Evolutionary conservation across 1,139 yeast species (phyloP).

Genomic region (Saccharomycopsis hybrid): DNA sequence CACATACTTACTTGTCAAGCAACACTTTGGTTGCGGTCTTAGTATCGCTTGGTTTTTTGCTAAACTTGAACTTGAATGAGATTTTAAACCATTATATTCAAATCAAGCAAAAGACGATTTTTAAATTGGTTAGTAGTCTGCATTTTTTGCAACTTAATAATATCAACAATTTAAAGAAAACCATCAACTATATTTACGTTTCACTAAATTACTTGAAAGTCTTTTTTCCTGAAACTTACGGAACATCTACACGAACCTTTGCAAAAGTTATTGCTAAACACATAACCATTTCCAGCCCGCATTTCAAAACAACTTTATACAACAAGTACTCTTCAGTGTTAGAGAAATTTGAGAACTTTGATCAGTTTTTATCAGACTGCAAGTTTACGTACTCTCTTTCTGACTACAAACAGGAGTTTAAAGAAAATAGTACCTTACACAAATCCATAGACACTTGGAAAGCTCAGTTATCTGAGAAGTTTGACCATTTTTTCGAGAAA

Average conservation of each 20-base stretch:
- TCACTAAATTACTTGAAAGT: slow-evolving; percentile 4
- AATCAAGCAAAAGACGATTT: neutral
- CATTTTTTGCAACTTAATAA: slow-evolving; percentile 1
- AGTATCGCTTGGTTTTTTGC: slow-evolving; percentile 1
- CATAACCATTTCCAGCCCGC: too few species aligned
- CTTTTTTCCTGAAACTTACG: neutral
- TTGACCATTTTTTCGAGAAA: slow-evolving; percentile 1
- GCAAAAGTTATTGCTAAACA: too few species aligned
- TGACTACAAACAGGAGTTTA: slow-evolving; percentile 8
- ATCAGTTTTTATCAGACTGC: neutral
- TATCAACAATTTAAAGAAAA: neutral
- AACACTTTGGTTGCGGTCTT: slow-evolving; percentile 2
- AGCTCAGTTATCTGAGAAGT: neutral
- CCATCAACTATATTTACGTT: slow-evolving; percentile 1
- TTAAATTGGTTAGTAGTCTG: neutral
- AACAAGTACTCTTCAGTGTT: slow-evolving; percentile 1
- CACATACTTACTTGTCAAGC: neutral
- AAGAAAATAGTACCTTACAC: neutral
- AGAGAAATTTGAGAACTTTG: neutral
- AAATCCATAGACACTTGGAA: slow-evolving; percentile 10
- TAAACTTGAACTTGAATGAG: neutral
- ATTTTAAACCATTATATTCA: slow-evolving; percentile 1
- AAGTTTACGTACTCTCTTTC: neutral
- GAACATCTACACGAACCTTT: too few species aligned
- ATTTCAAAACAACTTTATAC: neutral